A percentile compares a stretch with the other conserved stretches of the same genome.
Evolutionary conservation across 495 filamentous ascomycete species (phyloP).

Genomic region (Penicillium riverlandense): DNA sequence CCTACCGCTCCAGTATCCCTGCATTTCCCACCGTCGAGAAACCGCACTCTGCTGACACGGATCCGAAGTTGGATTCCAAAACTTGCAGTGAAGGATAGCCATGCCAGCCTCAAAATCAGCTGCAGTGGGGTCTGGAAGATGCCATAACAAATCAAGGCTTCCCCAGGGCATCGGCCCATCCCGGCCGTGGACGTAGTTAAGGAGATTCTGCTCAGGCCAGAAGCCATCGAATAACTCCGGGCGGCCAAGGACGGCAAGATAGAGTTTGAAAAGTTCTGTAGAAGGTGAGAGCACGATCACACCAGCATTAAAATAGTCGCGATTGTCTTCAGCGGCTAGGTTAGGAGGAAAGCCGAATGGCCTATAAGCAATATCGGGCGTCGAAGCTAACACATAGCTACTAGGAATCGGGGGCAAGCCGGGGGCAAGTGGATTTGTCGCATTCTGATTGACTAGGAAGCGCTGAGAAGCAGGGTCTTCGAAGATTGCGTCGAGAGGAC

Average conservation of each 20-base stretch:
- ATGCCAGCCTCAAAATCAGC: slow-evolving; percentile 29
- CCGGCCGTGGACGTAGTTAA: slow-evolving; percentile 36
- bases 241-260: neutral
- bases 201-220: slow-evolving; percentile 30
- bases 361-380: neutral
- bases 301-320: neutral
- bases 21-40: slow-evolving; percentile 7
- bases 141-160: slow-evolving; percentile 29
- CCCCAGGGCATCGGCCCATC: slow-evolving; percentile 41
- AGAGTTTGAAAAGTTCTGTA: slow-evolving; percentile 1
- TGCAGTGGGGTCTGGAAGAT: slow-evolving; percentile 27
- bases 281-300: slow-evolving; percentile 4
- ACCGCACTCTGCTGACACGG: neutral
- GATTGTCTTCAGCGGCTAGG: slow-evolving; percentile 31
- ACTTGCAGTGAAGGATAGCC: slow-evolving; percentile 34
- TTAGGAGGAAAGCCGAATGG: neutral
- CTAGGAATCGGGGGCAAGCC: neutral
- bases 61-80: slow-evolving; percentile 16
- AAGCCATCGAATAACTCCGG: slow-evolving; percentile 1
- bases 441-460: neutral
- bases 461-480: neutral
- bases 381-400: neutral
- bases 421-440: neutral
- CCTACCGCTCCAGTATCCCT: slow-evolving; percentile 6
- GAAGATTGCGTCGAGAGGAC: neutral